These are phyloP conservation scores for Phytophthora tubulina DNA, from an alignment of 352 stramenopile species.

Conservation along the genomic window DNA sequence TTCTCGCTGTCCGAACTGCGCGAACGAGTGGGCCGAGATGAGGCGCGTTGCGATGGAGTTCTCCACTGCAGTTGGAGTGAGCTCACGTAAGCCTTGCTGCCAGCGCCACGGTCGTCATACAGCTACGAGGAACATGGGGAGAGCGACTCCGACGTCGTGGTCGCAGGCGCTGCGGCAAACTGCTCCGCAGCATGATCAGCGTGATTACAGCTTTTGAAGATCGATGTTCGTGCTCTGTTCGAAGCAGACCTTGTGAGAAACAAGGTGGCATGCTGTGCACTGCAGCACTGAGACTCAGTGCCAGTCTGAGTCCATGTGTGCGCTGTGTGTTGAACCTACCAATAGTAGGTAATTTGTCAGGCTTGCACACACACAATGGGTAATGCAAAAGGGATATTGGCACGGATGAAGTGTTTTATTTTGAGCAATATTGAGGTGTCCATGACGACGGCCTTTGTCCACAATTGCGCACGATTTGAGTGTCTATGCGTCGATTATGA, in stretches of 20 bases:
- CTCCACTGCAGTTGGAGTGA: not conserved
- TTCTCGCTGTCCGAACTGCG: constrained; percentile 24
- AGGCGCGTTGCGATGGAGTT: constrained; percentile 20
- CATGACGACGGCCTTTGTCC: not conserved
- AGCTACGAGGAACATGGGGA: not conserved
- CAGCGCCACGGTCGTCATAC: constrained; percentile 5
- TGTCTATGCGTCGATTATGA: constrained; percentile 32
- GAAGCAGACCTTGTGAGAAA: constrained; percentile 21
- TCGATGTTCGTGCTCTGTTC: constrained; percentile 13
- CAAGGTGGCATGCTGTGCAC: constrained; percentile 1
- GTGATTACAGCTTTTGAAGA: constrained; percentile 32
- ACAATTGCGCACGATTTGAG: constrained; percentile 25
- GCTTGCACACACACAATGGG: constrained; percentile 5
- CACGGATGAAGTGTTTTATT: not conserved
- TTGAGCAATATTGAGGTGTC: too few species aligned
- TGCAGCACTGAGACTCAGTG: not conserved
- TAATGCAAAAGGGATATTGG: not conserved
- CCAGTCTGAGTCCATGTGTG: not conserved
- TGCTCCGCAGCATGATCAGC: not conserved
- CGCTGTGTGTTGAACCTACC: not conserved
- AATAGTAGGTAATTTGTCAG: not conserved
- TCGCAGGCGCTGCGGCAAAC: not conserved
- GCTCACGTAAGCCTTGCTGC: constrained; percentile 8
- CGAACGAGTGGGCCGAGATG: constrained; percentile 26
- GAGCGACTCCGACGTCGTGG: not conserved